Evolutionary conservation across 345 rosid species (phyloP).

Genomic region (Hypericum perforatum): DNA sequence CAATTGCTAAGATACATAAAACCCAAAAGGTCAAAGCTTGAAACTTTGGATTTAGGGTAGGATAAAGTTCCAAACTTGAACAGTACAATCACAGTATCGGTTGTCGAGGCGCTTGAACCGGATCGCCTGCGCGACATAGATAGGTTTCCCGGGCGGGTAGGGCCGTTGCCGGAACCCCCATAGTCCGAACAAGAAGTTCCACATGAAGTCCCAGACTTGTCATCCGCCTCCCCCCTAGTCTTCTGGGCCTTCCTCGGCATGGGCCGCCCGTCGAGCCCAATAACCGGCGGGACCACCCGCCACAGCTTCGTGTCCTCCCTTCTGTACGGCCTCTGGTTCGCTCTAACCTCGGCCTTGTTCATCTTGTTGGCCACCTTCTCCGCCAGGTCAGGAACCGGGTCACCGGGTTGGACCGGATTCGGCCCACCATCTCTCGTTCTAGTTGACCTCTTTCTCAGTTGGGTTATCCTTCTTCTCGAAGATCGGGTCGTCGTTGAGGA

Average conservation of each 20-base stretch:
- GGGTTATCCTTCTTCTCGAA: too few relatives aligned
- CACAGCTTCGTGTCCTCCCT: conserved; percentile 62
- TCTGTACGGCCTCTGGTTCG: conserved; percentile 48
- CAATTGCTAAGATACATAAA: too few relatives aligned
- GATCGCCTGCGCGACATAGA: conserved; percentile 85
- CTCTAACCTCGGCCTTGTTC: conserved; percentile 50
- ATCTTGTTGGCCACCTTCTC: conserved; percentile 51
- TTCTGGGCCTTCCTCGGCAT: conserved; percentile 80
- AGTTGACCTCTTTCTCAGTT: conserved; percentile 45
- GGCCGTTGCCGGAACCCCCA: conserved; percentile 93
- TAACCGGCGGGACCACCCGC: conserved; percentile 62
- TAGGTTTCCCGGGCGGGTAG: conserved; percentile 71
- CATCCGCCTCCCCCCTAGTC: conserved; percentile 63
- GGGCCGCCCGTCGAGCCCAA: conserved; percentile 73
- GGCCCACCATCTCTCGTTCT: conserved; percentile 69
- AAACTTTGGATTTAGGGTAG: too few relatives aligned
- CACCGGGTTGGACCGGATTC: conserved; percentile 51
- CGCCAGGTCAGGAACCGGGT: conserved; percentile 47
- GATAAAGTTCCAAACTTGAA: too few relatives aligned
- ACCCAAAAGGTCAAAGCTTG: too few relatives aligned
- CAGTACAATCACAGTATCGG: not conserved
- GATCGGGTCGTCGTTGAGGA: conserved; percentile 54
- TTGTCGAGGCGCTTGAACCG: conserved; percentile 74
- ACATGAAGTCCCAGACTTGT: conserved; percentile 84
- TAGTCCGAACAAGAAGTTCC: conserved; percentile 74